Evolutionary conservation across 2,329 filamentous ascomycete species (phyloP), one percentile per base, ranked within the genome.

Genomic region (Scleromitrula shiraiana): DNA sequence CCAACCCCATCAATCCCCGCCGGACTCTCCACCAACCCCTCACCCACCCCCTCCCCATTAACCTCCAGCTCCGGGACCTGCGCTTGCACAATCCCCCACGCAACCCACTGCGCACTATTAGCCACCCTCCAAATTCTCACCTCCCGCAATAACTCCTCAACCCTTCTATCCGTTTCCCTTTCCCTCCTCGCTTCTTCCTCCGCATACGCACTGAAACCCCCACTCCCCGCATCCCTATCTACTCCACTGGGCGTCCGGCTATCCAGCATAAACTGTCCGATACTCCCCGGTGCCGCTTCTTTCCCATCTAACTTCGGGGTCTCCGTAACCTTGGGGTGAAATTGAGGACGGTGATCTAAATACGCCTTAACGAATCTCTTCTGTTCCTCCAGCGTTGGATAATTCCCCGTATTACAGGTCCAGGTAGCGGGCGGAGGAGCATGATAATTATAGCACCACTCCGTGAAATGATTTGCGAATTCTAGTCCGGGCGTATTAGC

Each of bases 361-460:
- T 98, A 98, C 7, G 89, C 83, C 42, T 82, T 79, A 59, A 98
- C 75, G 66, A 96, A 96, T 29, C 85, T 84, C 52, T 77, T 76
- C 63, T 96, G 93, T 65, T 96, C 84, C 48, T 90, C 85, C 0
- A 74, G 68, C 0, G 74, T 88, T 0, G 93, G 93, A 66, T 95
- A 98, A 45, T 70, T 67, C 45, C 70, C 69, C 5, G 77, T 77
- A 59, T 83, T 80, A 72, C 87, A 91, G 22, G 73, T 78, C 69
- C 79, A 80, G 0, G 88, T 72, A 26, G 68, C 69, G 23, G 68
- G 69, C 27, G 72, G 69, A 3, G 78, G 67, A 62, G 93, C 82
- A 64, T 96, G 90, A 67, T 98, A 98, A 68, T 98, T 91, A 73
- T 97, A 97, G 59, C 88, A 86, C 93, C 93, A 98, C 68, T 98